These are phyloP conservation scores for Trichomonas gallinae DNA, from an alignment of 208 protist species.

Conservation along the genomic window DNA sequence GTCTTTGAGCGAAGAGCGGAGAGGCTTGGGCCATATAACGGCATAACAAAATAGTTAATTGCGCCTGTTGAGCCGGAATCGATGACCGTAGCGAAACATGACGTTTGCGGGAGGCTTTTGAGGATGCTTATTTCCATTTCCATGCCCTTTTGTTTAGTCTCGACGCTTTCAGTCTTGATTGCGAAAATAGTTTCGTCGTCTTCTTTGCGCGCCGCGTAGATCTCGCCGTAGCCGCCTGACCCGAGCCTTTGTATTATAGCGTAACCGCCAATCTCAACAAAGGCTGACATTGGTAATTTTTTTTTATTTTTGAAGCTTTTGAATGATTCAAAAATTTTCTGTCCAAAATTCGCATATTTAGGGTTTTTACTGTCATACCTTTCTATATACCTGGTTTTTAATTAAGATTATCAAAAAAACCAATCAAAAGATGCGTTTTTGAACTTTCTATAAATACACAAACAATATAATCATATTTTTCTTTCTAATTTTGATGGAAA, in stretches of 20 bases:
- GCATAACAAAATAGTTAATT: background rate
- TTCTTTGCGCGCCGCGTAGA: background rate
- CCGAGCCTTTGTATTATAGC: background rate
- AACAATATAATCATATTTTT: too few relatives aligned
- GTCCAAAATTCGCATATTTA: too few relatives aligned
- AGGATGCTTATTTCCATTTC: background rate
- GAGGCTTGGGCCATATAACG: background rate
- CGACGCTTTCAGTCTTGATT: slow-evolving; percentile 8
- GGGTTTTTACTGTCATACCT: too few relatives aligned
- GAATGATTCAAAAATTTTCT: too few relatives aligned
- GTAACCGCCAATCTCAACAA: background rate
- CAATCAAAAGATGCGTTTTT: too few relatives aligned
- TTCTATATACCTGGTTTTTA: too few relatives aligned
- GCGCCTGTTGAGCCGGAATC: background rate
- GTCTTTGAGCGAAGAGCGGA: background rate
- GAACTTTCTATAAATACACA: too few relatives aligned
- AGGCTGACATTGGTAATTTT: background rate
- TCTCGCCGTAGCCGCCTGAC: background rate
- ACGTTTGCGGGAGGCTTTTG: background rate
- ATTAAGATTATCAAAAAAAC: too few relatives aligned
- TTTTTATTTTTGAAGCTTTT: background rate
- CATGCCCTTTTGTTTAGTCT: background rate
- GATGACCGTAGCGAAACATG: background rate
- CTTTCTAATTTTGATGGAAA: too few relatives aligned
- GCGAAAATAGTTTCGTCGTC: background rate